phyloP scores from a whole-genome alignment of 371 early-diverging fungal species.

The Lichtheimia ramosa region DNA sequence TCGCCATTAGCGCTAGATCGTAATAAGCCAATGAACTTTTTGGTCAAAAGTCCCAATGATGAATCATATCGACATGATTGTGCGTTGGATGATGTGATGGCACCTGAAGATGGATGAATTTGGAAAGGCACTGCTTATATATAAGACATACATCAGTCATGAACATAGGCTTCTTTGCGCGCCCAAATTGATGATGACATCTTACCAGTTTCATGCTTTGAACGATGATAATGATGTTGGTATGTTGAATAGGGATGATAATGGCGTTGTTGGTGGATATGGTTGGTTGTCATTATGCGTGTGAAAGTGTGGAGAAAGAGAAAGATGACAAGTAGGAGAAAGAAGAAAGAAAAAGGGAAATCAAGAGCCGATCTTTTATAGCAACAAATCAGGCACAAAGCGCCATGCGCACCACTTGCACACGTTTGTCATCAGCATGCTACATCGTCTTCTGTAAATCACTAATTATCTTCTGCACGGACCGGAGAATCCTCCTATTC shows the following conservation, averaged over 20 bases:
- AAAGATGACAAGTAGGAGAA: neutral
- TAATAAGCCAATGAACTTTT: constrained; percentile 70
- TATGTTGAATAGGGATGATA: neutral
- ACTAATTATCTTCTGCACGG: constrained; percentile 18
- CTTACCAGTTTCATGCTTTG: neutral
- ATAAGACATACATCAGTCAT: neutral
- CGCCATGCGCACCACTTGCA: constrained; percentile 12
- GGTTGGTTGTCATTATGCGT: constrained; percentile 7
- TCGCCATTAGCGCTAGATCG: constrained; percentile 64
- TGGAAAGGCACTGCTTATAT: constrained; percentile 19
- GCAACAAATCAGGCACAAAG: constrained; percentile 11
- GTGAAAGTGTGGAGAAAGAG: neutral
- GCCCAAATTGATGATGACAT: constrained; percentile 1
- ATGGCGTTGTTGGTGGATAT: constrained; percentile 1
- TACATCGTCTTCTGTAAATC: constrained; percentile 24
- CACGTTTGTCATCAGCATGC: constrained; percentile 10
- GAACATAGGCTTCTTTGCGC: neutral
- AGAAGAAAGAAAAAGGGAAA: constrained; percentile 6
- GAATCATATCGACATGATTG: constrained; percentile 45
- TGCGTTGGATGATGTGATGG: constrained; percentile 16
- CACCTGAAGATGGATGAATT: constrained; percentile 16
- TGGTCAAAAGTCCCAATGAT: constrained; percentile 76
- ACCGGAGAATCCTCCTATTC: constrained; percentile 21
- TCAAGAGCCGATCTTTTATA: constrained; percentile 4
- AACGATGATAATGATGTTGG: neutral